Conservation (phyloP, 805 yeast species). For the Candida glaebosa region DNA sequence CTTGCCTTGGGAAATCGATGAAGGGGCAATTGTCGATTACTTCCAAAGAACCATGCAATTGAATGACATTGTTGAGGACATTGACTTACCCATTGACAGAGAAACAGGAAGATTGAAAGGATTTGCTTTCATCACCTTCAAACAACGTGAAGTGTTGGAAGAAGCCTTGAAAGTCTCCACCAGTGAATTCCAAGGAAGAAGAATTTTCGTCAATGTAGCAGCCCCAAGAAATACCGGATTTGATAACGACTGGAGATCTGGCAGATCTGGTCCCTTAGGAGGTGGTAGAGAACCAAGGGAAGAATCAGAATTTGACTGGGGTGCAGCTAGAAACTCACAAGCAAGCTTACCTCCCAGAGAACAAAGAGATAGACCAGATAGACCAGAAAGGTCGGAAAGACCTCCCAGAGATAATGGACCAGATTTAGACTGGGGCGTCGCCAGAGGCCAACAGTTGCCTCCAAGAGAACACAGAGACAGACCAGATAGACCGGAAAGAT, state of each 20-base stretch:
- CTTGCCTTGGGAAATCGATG: slow-evolving; percentile 78
- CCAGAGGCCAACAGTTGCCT: slow-evolving; percentile 36
- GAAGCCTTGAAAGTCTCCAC: slow-evolving; percentile 47
- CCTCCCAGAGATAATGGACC: slow-evolving; percentile 46
- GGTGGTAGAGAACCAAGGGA: slow-evolving; percentile 29
- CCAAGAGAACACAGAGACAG: slow-evolving; percentile 33
- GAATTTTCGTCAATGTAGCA: slow-evolving; percentile 53
- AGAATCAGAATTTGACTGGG: slow-evolving; percentile 47
- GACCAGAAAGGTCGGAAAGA: slow-evolving; percentile 35
- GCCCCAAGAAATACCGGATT: slow-evolving; percentile 46
- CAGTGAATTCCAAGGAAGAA: slow-evolving; percentile 46
- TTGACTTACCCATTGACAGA: slow-evolving; percentile 71
- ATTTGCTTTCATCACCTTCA: slow-evolving; percentile 52
- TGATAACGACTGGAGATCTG: slow-evolving; percentile 45
- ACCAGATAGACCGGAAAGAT: slow-evolving; percentile 29
- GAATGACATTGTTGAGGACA: slow-evolving; percentile 50
- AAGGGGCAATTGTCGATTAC: slow-evolving; percentile 59
- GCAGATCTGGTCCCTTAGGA: slow-evolving; percentile 23
- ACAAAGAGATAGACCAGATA: slow-evolving; percentile 22
- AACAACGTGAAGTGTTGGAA: slow-evolving; percentile 44
- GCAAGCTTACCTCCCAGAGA: slow-evolving; percentile 34
- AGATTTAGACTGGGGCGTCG: slow-evolving; percentile 59
- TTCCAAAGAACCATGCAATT: slow-evolving; percentile 56
- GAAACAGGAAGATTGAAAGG: slow-evolving; percentile 60
- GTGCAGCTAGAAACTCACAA: slow-evolving; percentile 33